phyloP scores from a whole-genome alignment of 106 monocot genomes.

The Alisma plantagoaquatica region DNA sequence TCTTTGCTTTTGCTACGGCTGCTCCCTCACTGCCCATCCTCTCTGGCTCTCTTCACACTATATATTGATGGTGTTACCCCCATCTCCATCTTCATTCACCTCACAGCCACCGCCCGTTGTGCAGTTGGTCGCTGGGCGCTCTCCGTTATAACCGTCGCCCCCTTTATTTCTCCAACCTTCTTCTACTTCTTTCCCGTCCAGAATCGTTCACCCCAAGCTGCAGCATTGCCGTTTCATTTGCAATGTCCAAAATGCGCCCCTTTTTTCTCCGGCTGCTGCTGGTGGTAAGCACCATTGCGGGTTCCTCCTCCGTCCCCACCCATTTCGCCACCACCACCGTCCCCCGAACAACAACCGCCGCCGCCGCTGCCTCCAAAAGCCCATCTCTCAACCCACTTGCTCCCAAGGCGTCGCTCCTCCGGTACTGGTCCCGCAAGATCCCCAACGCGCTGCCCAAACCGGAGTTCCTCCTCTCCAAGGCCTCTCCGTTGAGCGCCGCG shows the following conservation, averaged over 20 bases:
- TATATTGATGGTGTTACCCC: too few relatives aligned
- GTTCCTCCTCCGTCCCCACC: neutral
- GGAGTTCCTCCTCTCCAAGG: conserved; percentile 55
- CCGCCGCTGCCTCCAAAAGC: neutral
- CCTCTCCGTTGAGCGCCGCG: conserved; percentile 63
- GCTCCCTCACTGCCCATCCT: too few relatives aligned
- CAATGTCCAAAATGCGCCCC: conserved; percentile 1
- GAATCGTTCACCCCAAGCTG: too few relatives aligned
- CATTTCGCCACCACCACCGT: conserved; percentile 7
- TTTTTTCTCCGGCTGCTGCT: neutral
- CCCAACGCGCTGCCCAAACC: conserved; percentile 38
- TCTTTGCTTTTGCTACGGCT: too few relatives aligned
- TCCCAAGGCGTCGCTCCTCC: conserved; percentile 45
- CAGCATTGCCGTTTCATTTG: too few relatives aligned
- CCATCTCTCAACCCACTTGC: conserved; percentile 35
- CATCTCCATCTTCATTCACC: too few relatives aligned
- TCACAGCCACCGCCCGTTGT: too few relatives aligned
- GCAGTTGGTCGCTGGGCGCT: too few relatives aligned
- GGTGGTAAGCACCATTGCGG: neutral
- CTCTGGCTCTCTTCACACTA: too few relatives aligned
- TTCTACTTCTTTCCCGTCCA: too few relatives aligned
- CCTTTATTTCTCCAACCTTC: too few relatives aligned
- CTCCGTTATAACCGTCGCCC: too few relatives aligned
- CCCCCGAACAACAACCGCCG: neutral
- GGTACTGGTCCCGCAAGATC: conserved; percentile 83